These are phyloP conservation scores for Linnemannia schmuckeri DNA, from an alignment of 192 early-diverging fungal species.

Conservation along the genomic window DNA sequence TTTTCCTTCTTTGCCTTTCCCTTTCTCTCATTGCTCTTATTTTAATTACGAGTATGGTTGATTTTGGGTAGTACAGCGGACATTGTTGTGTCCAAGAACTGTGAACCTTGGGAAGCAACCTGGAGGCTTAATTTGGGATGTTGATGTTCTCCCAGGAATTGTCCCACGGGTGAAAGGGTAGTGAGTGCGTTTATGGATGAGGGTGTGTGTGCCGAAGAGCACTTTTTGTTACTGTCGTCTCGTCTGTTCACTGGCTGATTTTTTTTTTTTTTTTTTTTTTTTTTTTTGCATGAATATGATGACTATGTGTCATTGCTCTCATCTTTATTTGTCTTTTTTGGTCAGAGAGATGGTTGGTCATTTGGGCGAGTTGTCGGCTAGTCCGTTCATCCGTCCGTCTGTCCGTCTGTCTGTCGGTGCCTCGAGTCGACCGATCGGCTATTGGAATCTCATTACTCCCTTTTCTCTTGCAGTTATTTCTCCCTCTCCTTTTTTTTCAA, in stretches of 20 bases:
- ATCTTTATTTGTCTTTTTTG: not conserved
- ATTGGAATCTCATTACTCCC: not conserved
- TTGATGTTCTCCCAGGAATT: slow-evolving; percentile 1
- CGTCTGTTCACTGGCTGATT: not conserved
- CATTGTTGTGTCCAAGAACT: not conserved
- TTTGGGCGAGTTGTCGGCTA: not conserved
- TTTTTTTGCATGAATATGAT: not conserved
- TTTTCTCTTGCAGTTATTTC: not conserved
- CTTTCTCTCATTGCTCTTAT: not conserved
- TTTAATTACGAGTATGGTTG: not conserved
- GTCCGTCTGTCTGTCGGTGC: not conserved
- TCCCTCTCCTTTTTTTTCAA: no score
- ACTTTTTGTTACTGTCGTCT: not conserved
- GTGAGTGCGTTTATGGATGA: not conserved
- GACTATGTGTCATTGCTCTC: not conserved
- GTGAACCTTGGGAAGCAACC: not conserved
- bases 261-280: not conserved
- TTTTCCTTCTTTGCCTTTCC: not conserved
- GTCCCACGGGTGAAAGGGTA: slow-evolving; percentile 8
- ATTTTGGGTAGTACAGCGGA: slow-evolving; percentile 13
- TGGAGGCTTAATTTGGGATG: not conserved
- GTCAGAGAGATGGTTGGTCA: not conserved
- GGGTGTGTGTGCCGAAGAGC: not conserved
- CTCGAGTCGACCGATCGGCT: not conserved
- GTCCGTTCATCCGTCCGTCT: not conserved